These are phyloP conservation scores for Cercospora sp. DNA, from an alignment of 2,329 filamentous ascomycete species.

Conservation along the genomic window DNA sequence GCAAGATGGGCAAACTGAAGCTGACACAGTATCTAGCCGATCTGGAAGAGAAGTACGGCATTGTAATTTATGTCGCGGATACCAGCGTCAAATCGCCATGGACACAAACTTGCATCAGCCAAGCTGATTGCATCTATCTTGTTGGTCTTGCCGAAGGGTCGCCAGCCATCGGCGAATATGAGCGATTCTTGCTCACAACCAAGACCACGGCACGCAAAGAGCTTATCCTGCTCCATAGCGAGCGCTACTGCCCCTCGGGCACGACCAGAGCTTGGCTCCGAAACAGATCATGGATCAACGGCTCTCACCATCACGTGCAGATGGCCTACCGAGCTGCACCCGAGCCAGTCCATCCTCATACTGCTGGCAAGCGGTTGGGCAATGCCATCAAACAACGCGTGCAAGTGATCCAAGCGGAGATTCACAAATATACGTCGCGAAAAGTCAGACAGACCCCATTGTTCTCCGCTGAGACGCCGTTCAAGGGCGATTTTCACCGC, in stretches of 20 bases:
- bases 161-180: constrained; percentile 90
- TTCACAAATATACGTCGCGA: constrained; percentile 96
- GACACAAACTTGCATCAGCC: constrained; percentile 96
- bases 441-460: constrained; percentile 83
- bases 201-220: constrained; percentile 96
- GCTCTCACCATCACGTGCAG: constrained; percentile 94
- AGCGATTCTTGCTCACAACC: constrained; percentile 92
- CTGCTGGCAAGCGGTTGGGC: constrained; percentile 72
- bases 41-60: constrained; percentile 92
- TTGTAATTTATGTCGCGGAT: constrained; percentile 94
- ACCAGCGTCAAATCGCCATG: constrained; percentile 96
- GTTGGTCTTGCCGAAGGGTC: constrained; percentile 90
- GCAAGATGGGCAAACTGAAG: constrained; percentile 94
- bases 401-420: constrained; percentile 92
- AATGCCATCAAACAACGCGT: constrained; percentile 87
- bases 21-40: constrained; percentile 94
- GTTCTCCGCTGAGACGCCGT: constrained; percentile 87
- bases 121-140: constrained; percentile 92
- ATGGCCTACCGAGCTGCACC: constrained; percentile 81
- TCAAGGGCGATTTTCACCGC: constrained; percentile 95
- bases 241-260: constrained; percentile 82
- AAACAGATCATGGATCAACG: constrained; percentile 96
- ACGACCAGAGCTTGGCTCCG: constrained; percentile 81
- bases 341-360: constrained; percentile 74
- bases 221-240: constrained; percentile 82